A percentile compares a stretch with the other conserved stretches of the same genome.
Conservation (phyloP, 371 early-diverging fungal genomes). For the Nematocida homosporus region DNA sequence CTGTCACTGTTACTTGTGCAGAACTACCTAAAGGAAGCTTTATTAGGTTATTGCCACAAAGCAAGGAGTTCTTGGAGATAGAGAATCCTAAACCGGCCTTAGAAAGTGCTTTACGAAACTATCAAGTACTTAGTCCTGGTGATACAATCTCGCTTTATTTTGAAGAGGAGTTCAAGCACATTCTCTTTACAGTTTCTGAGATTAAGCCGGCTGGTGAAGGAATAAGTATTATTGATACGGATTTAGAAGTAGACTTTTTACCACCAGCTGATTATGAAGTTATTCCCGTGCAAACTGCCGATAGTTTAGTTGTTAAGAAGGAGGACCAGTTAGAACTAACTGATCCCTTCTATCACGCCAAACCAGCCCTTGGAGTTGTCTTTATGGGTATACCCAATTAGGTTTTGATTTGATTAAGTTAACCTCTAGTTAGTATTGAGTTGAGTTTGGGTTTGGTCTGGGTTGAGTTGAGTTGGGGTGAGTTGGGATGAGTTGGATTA, state of each 20-base stretch:
- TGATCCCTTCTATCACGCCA: slow-evolving; percentile 23
- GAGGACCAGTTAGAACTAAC: not conserved
- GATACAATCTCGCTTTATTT: slow-evolving; percentile 86
- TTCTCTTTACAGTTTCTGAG: slow-evolving; percentile 82
- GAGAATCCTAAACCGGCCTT: slow-evolving; percentile 91
- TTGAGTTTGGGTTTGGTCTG: too few relatives aligned
- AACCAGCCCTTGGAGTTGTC: slow-evolving; percentile 23
- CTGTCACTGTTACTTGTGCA: slow-evolving; percentile 76
- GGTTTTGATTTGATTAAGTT: too few relatives aligned
- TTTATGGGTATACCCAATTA: slow-evolving; percentile 12
- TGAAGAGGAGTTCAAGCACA: slow-evolving; percentile 73
- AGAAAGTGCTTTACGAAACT: slow-evolving; percentile 89
- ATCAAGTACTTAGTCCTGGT: slow-evolving; percentile 82
- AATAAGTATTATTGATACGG: slow-evolving; percentile 92
- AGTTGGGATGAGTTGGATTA: too few relatives aligned
- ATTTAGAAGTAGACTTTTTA: slow-evolving; percentile 93
- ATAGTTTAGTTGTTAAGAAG: not conserved
- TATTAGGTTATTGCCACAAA: slow-evolving; percentile 94
- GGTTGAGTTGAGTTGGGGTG: too few relatives aligned
- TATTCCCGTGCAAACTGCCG: slow-evolving; percentile 63
- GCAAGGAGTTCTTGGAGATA: slow-evolving; percentile 89
- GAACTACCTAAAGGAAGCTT: slow-evolving; percentile 78
- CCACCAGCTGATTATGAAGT: slow-evolving; percentile 92
- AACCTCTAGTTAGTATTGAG: too few relatives aligned
- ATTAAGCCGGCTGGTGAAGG: slow-evolving; percentile 76